Evolutionary conservation across 169 alveolate genomes (phyloP).

Genomic region (Eimeria necatrix): DNA sequence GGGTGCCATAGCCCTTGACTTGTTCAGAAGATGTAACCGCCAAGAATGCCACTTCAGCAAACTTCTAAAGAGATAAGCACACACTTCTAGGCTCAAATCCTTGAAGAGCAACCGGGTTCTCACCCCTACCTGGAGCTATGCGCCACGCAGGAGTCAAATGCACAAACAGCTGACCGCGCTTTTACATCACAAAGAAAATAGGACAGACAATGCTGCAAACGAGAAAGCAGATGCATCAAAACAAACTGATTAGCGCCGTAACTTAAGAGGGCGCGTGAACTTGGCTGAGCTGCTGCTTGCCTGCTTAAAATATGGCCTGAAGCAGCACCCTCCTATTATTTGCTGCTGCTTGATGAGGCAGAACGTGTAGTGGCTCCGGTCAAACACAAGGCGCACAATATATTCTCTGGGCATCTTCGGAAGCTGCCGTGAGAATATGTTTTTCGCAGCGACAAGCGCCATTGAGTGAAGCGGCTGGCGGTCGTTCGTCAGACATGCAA

Average conservation of each 20-base stretch:
- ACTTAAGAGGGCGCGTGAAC: too few relatives aligned
- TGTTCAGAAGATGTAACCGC: constrained; percentile 99
- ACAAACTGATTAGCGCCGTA: too few relatives aligned
- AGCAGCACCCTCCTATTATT: constrained; percentile 99
- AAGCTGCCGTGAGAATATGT: constrained; percentile 97
- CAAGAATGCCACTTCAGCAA: constrained; percentile 99
- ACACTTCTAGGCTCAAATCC: neutral
- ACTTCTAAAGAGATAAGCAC: constrained; percentile 87
- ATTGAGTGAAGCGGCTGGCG: constrained; percentile 93
- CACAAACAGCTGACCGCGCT: too few relatives aligned
- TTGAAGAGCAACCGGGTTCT: too few relatives aligned
- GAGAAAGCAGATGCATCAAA: too few relatives aligned
- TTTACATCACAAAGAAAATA: too few relatives aligned
- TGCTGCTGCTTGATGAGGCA: constrained; percentile 94
- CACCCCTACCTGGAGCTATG: constrained; percentile 85
- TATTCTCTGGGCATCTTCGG: constrained; percentile 99
- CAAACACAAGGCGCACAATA: constrained; percentile 98
- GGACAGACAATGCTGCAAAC: too few relatives aligned
- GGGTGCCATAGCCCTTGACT: constrained; percentile 98
- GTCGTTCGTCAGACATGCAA: constrained; percentile 95
- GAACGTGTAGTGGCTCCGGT: constrained; percentile 97
- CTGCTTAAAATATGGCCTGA: constrained; percentile 94
- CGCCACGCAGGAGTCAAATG: too few relatives aligned
- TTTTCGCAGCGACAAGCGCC: constrained; percentile 95
- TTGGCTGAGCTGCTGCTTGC: neutral